These are phyloP conservation scores for Ormosia emarginata DNA, from an alignment of 306 rosid genomes.

Conservation along the genomic window DNA sequence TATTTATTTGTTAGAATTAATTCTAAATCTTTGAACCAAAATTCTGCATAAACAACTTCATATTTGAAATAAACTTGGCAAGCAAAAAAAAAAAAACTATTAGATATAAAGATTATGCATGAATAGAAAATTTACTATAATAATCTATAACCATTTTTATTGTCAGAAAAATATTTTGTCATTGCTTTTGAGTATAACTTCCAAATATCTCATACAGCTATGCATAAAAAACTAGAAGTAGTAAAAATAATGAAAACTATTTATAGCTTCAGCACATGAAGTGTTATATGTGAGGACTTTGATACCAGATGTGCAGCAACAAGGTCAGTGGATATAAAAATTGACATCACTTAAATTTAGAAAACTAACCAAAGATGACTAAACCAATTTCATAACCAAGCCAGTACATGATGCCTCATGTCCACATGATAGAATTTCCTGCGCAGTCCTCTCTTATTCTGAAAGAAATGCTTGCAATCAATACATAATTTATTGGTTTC, in stretches of 20 bases:
- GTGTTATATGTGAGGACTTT: not conserved
- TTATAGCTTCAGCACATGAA: not conserved
- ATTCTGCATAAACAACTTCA: no score
- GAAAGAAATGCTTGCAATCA: not conserved
- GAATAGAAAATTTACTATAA: not conserved
- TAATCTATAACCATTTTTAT: not conserved
- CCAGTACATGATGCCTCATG: not conserved
- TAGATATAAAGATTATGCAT: not conserved
- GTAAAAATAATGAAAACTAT: not conserved
- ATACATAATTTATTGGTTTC: not conserved
- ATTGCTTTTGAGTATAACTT: not conserved
- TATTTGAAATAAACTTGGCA: not conserved
- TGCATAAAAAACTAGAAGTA: not conserved
- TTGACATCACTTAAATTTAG: not conserved
- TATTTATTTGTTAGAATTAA: no score
- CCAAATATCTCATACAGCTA: not conserved
- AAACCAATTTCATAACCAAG: not conserved
- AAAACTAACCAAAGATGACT: not conserved
- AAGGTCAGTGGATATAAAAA: not conserved
- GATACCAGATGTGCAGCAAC: constrained; percentile 59
- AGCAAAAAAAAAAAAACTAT: not conserved
- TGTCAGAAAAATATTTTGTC: not conserved
- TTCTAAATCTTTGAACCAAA: no score
- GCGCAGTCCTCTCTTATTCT: not conserved
- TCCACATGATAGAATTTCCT: not conserved